phyloP scores from a whole-genome alignment of 1,284 basidiomycete genomes.

The Neotropicomus parvogracilis region DNA sequence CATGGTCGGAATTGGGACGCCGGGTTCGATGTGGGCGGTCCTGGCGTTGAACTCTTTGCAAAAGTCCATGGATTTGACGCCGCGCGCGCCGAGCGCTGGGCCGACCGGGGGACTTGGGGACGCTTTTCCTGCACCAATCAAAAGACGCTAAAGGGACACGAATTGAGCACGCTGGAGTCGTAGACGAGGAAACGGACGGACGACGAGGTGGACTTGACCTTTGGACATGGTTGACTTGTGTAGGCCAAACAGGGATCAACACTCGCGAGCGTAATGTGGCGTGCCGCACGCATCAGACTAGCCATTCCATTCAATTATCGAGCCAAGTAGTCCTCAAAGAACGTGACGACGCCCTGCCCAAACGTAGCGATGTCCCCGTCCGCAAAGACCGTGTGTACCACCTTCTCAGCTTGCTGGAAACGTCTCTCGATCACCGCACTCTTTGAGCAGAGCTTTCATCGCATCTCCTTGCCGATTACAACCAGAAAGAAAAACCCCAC shows the following conservation, averaged over 20 bases:
- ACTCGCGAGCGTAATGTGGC: conserved; percentile 11
- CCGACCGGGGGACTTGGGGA: conserved; percentile 96
- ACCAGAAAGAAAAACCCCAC: conserved; percentile 28
- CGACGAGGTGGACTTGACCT: conserved; percentile 34
- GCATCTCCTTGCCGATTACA: conserved; percentile 11
- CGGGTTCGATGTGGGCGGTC: conserved; percentile 84
- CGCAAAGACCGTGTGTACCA: conserved; percentile 43
- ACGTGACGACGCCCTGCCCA: conserved; percentile 39
- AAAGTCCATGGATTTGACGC: conserved; percentile 99
- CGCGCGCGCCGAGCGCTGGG: conserved; percentile 94
- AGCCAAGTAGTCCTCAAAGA: conserved; percentile 35
- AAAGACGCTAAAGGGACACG: conserved; percentile 55
- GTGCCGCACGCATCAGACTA: conserved; percentile 10
- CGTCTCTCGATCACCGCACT: conserved; percentile 33
- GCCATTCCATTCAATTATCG: conserved; percentile 12
- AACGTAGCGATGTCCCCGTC: conserved; percentile 41
- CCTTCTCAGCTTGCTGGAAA: conserved; percentile 34
- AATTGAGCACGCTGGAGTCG: conserved; percentile 11
- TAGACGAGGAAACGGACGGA: conserved; percentile 20
- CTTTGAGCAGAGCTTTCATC: conserved; percentile 32
- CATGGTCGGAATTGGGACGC: conserved; percentile 84
- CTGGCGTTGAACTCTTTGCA: conserved; percentile 96
- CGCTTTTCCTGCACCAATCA: conserved; percentile 93
- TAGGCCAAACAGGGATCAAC: conserved; percentile 26
- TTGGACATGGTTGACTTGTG: conserved; percentile 26